A percentile compares a stretch with the other conserved stretches of the same genome.
phyloP scores from a whole-genome alignment of 768 basidiomycete genomes.

The Naganishia vishniacii region DNA sequence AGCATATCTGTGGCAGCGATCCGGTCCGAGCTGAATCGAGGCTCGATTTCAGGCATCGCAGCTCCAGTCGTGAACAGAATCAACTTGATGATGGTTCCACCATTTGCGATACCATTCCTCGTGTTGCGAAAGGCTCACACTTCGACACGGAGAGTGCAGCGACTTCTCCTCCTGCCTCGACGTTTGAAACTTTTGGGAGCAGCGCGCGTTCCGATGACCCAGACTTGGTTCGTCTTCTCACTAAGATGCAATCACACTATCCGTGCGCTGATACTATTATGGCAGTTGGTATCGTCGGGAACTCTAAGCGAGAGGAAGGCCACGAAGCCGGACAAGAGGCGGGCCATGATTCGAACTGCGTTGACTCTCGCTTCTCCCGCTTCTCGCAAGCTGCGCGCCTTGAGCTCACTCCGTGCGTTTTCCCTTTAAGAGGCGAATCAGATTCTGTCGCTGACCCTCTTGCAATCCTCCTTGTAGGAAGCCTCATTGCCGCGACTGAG shows the following conservation, averaged over 20 bases:
- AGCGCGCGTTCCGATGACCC: neutral
- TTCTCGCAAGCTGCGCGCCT: neutral
- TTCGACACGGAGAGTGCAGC: neutral
- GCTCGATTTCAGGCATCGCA: neutral
- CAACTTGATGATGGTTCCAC: neutral
- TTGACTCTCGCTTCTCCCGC: conserved; percentile 3
- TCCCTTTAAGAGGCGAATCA: neutral
- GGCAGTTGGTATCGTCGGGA: conserved; percentile 9
- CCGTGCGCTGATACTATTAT: neutral
- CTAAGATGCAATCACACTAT: too few species aligned
- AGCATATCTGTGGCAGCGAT: neutral
- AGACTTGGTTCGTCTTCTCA: neutral
- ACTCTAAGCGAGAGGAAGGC: conserved; percentile 1
- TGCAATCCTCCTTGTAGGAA: neutral
- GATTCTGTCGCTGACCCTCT: neutral
- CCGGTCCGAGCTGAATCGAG: neutral
- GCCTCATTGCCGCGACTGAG: conserved; percentile 4
- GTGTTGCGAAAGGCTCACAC: neutral
- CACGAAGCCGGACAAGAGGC: neutral
- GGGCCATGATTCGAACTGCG: neutral
- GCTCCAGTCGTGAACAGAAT: neutral
- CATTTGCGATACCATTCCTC: too few species aligned
- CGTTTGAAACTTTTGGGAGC: conserved; percentile 1
- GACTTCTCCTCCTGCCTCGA: conserved; percentile 1
- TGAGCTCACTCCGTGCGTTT: neutral